Evolutionary conservation across 129 eudicot species (phyloP), one percentile per base, ranked within the genome.

Genomic region (Chrysanthemum seticuspe): DNA sequence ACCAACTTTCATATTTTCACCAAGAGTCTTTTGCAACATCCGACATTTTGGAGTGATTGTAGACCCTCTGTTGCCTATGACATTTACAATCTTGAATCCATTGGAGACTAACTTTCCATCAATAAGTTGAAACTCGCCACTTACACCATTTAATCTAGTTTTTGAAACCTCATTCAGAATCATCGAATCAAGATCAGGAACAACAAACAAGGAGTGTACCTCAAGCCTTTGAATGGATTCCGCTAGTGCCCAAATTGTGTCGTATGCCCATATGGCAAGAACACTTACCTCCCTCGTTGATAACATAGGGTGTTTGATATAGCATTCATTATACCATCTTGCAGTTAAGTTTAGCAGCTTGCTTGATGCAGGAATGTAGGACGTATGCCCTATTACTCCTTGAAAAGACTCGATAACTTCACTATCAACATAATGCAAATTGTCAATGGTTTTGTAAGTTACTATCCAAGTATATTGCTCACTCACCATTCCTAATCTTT

Each of bases 381-480:
- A n/a, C 77, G 71, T 78, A 11, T 86, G 15, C n/a, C 78, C 84
- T 29, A 89, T 6, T 21, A 74, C 76, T 27, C 96, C 96, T 71
- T 78, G 78, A 68, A 76, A 55, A 18, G 77, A 52, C 25, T 78
- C 67, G 1, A 77, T n/a, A 51, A 80, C 76, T 13, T 65, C 69
- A 69, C 50, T 60, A 21, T 83, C 74, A 64, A 18, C 4, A 0
- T 74, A 31, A 11, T 70, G 69, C 18, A 89, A 16, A 60, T 60
- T 51, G 54, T 78, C 79, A 59, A 62, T 50, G 19, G 84, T 72
- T 12, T 70, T 72, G 62, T 69, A 55, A 5, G 88, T 84, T 18
- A 83, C 18, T 9, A 89, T 86, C 96, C 96, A 89, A 52, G 79
- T 77, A 69, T 78, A 84, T 16, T 81, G 83, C 23, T 75, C 77